Percentiles rank a stretch among this genome's conserved stretches.
Conservation (phyloP, 495 filamentous ascomycete genomes). For the Hapsidospora chrysogenum region DNA sequence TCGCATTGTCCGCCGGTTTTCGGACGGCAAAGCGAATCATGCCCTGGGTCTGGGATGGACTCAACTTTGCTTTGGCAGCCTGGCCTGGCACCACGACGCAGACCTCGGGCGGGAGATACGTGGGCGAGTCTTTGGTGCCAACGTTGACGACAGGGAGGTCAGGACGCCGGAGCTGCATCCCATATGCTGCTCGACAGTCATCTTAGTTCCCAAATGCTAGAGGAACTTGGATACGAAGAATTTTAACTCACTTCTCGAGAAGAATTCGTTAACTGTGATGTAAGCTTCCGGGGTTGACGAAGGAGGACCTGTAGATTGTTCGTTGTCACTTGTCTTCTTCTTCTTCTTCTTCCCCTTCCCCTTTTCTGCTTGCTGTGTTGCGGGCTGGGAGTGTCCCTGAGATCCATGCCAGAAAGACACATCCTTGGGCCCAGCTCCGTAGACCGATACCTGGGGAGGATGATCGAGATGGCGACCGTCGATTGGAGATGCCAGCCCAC, state of each 20-base stretch:
- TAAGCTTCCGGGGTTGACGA: constrained; percentile 17
- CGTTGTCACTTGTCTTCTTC: neutral
- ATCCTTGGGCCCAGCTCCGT: constrained; percentile 29
- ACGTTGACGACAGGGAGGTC: constrained; percentile 45
- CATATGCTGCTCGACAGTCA: constrained; percentile 1
- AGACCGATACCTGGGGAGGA: constrained; percentile 17
- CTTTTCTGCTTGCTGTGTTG: neutral
- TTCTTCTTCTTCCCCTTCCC: too few relatives aligned
- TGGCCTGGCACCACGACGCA: constrained; percentile 45
- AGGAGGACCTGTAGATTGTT: constrained; percentile 11
- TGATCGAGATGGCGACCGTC: constrained; percentile 20
- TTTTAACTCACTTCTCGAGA: constrained; percentile 28
- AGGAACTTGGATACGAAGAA: too few relatives aligned
- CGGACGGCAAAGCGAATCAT: constrained; percentile 51
- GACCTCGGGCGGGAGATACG: constrained; percentile 44
- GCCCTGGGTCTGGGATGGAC: constrained; percentile 29
- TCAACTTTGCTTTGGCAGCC: constrained; percentile 29
- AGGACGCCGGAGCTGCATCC: constrained; percentile 3
- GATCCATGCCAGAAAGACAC: constrained; percentile 31
- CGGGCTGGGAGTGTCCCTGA: neutral
- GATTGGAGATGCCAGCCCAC: neutral
- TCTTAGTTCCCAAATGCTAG: too few relatives aligned
- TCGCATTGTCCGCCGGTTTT: constrained; percentile 37
- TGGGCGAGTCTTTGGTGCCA: constrained; percentile 35
- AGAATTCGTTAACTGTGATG: constrained; percentile 35